Evolutionary conservation across 805 yeast species (phyloP).

Genomic region (Saturnispora saitoi): DNA sequence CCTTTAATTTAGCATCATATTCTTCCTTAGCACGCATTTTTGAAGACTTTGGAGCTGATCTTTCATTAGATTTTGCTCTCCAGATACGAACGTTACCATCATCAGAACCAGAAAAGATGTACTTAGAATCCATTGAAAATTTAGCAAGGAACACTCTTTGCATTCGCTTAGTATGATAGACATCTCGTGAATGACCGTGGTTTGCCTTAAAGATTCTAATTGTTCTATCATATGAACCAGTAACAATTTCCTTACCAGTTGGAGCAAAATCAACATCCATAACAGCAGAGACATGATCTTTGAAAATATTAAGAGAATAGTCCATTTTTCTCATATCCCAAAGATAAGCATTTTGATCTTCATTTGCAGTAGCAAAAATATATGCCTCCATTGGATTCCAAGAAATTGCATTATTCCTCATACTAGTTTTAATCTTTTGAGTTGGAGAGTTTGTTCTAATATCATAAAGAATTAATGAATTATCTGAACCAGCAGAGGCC

Average conservation of each 20-base stretch:
- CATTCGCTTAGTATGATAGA: constrained; percentile 97
- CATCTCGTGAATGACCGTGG: constrained; percentile 89
- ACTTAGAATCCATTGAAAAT: constrained; percentile 83
- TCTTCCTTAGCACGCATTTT: constrained; percentile 77
- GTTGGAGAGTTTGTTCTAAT: constrained; percentile 84
- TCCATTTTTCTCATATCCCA: constrained; percentile 95
- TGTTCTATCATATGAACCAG: constrained; percentile 93
- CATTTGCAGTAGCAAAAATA: constrained; percentile 84
- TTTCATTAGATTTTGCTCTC: constrained; percentile 81
- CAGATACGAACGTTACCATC: constrained; percentile 93
- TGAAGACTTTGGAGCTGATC: constrained; percentile 73
- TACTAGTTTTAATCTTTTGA: constrained; percentile 75
- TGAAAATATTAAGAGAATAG: constrained; percentile 73
- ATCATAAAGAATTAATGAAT: constrained; percentile 85
- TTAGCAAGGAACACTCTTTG: constrained; percentile 82
- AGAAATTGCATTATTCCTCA: constrained; percentile 77
- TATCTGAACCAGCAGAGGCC: constrained; percentile 87
- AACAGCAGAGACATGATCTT: constrained; percentile 94
- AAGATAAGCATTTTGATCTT: constrained; percentile 88
- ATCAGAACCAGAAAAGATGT: constrained; percentile 85
- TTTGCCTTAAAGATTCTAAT: constrained; percentile 60
- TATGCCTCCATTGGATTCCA: constrained; percentile 99
- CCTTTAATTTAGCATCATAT: constrained; percentile 86
- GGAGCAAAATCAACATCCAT: constrained; percentile 94
- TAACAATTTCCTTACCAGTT: constrained; percentile 91